Base-by-base conservation (phyloP, 352 stramenopile species). In the Pythium scleroteichum region DNA sequence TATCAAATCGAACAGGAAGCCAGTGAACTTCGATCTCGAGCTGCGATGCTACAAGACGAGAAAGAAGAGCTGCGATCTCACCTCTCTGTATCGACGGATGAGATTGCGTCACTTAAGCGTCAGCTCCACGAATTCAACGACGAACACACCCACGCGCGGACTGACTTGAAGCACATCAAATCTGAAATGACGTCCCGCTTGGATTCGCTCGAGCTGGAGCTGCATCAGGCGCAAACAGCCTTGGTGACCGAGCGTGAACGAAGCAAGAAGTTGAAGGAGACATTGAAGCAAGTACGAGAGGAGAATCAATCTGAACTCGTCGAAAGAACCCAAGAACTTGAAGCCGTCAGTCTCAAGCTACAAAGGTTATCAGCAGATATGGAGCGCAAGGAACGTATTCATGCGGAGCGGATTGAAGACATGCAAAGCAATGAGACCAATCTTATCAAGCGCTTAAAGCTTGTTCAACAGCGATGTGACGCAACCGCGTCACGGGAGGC, bases 391-490 rank as follows among this genome's bases (percentile, higher is more conserved):
- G 62, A 69, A 16, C 53, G 47, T 7, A 13, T 46, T 23, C 53
- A 69, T 19, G 47, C 62, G 27, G 53, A 64, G 22, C 55, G 55
- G 24, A 27, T 71, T 9, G 64, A 66, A 33, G 64, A 62, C 38
- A 13, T 71, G 17, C 64, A 64, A 12, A 61, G 47, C 52, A 71
- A 71, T 39, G 65, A 72, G n/a, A 40, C 64, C 1, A 72, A 72
- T 29, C 42, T 72, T 19, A 64, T 67, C 41, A 72, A 72, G 32
- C 64, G 59, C 16, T 24, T 72, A 2, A 72, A 72, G 50, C 41
- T 61, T 10, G 45, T 68, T 0, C 65, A 72, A 19, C 58, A 72
- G 24, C 53, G 59, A 13, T 68, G 53, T 20, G 65, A 72, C 55
- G 47, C 59, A 26, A 56, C 19, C 41, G 47, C 59, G 5, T 64